Evolutionary conservation across 108 stramenopile genomes (phyloP), one percentile per base, ranked within the genome.

Genomic region (Skeletonema grethae): DNA sequence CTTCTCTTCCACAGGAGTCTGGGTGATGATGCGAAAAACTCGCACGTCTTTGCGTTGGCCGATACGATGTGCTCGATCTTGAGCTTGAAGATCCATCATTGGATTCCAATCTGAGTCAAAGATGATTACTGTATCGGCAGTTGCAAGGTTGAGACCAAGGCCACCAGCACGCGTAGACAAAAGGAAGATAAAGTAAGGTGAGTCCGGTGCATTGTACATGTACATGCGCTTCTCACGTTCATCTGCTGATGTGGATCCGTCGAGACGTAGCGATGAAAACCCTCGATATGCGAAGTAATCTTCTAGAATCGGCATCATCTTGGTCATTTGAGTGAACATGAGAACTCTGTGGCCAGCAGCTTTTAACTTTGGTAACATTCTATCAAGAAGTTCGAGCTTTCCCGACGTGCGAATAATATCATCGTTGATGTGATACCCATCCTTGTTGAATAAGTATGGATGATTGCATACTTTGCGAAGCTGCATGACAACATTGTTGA

Each of bases 81-180:
- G 96, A 6, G 97, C 97, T 80, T 99, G 98, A 41, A 94, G 70
- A 73, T 99, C 98, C 94, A 95, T 95, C 85, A 95, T 95, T 28
- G 99, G 99, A 74, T 99, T 99, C 99, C 99, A 99, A 78, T 99
- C 99, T 59, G 89, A 90, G 71, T 97, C 99, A 83, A 97, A 98
- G 63, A 99, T 92, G 67, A 99, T 92, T 22, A 97, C 97, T 7
- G 96, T 97, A 69, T 98, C 96, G 24, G 99, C 99, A 16, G 95
- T 81, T 18, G 96, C 91, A 25, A 91, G 84, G 61, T 94, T 91
- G 36, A 94, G 76, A 32, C 90, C 93, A 58, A 91, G 79, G 7
- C 88, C 93, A 20, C 99, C 99, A 18, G 99, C 98, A 5, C 98
- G 82, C 9, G 99, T 98, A 55, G 93, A 95, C 53, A 99, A 79